Evolutionary conservation across 768 basidiomycete genomes (phyloP).

Genomic region (Agaricus subrufescens): DNA sequence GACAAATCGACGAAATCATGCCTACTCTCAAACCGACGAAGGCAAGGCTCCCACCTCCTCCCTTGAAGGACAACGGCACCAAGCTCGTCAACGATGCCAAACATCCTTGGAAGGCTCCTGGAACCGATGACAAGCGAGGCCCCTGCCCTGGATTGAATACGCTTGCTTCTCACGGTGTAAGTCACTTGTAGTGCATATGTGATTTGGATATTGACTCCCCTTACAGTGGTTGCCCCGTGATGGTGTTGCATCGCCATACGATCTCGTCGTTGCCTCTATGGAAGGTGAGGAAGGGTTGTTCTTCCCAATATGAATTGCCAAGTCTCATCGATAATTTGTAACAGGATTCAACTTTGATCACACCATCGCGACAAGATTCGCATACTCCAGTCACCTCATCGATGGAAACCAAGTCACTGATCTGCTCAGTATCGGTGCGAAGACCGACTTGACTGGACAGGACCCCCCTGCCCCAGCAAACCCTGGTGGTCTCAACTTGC

Average conservation of each 20-base stretch:
- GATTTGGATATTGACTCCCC: background rate
- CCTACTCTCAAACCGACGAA: no score
- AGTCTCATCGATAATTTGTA: background rate
- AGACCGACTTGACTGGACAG: slow-evolving; percentile 13
- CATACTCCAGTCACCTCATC: slow-evolving; percentile 15
- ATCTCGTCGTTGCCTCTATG: slow-evolving; percentile 13
- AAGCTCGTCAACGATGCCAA: no score
- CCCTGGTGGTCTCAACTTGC: slow-evolving; percentile 17
- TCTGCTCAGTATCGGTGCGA: slow-evolving; percentile 16
- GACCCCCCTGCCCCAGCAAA: slow-evolving; percentile 16
- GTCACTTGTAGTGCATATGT: background rate
- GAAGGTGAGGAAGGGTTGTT: slow-evolving; percentile 8
- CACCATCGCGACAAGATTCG: slow-evolving; percentile 10
- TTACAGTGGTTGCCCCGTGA: slow-evolving; percentile 12
- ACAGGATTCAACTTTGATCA: slow-evolving; percentile 18
- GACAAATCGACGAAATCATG: no score
- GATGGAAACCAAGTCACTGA: slow-evolving; percentile 17
- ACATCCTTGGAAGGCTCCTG: slow-evolving; percentile 12
- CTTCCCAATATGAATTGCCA: background rate
- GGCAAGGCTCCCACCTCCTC: no score
- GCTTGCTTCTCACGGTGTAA: slow-evolving; percentile 16
- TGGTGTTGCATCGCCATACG: slow-evolving; percentile 13
- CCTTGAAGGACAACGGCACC: no score
- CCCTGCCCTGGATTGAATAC: slow-evolving; percentile 19
- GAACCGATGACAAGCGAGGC: slow-evolving; percentile 13